Percentiles rank a stretch among this genome's conserved stretches.
phyloP scores from a whole-genome alignment of 2,329 filamentous ascomycete genomes.

The Sphaceloma murrayae region DNA sequence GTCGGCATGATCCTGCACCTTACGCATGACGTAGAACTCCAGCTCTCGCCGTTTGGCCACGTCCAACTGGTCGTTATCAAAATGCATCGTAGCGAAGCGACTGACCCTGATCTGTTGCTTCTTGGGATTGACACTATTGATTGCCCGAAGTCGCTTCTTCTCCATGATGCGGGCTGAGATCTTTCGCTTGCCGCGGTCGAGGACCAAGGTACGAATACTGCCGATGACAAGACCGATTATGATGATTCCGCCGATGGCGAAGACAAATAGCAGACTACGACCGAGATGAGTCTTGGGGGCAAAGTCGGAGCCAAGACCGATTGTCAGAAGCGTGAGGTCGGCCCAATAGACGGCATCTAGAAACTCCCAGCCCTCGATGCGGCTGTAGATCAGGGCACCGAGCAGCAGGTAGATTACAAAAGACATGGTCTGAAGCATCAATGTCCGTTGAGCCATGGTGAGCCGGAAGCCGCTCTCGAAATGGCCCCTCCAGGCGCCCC shows the following conservation, averaged over 20 bases:
- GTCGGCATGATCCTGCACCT: slow-evolving; percentile 35
- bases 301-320: slow-evolving; percentile 43
- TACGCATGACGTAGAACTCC: slow-evolving; percentile 43
- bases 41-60: slow-evolving; percentile 35
- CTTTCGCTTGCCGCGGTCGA: slow-evolving; percentile 44
- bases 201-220: slow-evolving; percentile 41
- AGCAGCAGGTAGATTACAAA: slow-evolving; percentile 42
- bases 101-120: slow-evolving; percentile 37
- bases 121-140: slow-evolving; percentile 32
- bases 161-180: slow-evolving; percentile 42
- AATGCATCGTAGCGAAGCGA: slow-evolving; percentile 32
- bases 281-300: slow-evolving; percentile 42
- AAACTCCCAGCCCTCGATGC: slow-evolving; percentile 45
- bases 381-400: slow-evolving; percentile 38
- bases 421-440: slow-evolving; percentile 45
- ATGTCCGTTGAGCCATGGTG: slow-evolving; percentile 46
- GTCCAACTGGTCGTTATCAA: slow-evolving; percentile 34
- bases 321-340: slow-evolving; percentile 47
- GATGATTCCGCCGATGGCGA: slow-evolving; percentile 46
- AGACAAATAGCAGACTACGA: slow-evolving; percentile 44
- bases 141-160: slow-evolving; percentile 36
- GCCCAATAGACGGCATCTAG: slow-evolving; percentile 48
- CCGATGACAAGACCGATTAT: slow-evolving; percentile 48
- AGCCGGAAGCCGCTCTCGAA: slow-evolving; percentile 49
- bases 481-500: slow-evolving; percentile 45